These are phyloP conservation scores for Aquanectria penicillioides DNA, from an alignment of 2,329 filamentous ascomycete genomes.

Conservation along the genomic window DNA sequence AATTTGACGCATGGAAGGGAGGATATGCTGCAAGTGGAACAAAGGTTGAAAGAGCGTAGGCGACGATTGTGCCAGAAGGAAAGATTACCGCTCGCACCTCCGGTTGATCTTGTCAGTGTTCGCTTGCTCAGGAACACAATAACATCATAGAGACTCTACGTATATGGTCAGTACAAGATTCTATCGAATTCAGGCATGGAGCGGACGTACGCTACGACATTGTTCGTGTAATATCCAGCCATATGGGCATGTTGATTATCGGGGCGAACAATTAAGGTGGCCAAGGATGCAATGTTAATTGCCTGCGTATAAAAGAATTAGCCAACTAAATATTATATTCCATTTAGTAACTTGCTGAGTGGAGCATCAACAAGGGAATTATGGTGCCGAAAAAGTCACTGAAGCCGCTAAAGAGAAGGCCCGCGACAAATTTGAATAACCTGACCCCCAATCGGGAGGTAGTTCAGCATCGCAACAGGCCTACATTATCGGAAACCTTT, in stretches of 20 bases:
- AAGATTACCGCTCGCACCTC: conserved; percentile 2
- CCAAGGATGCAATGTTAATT: conserved; percentile 19
- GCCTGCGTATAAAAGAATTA: background rate
- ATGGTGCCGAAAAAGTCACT: conserved; percentile 19
- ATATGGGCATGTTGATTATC: conserved; percentile 17
- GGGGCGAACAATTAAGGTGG: conserved; percentile 18
- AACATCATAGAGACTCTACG: conserved; percentile 6
- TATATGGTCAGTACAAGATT: background rate
- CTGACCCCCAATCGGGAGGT: conserved; percentile 18
- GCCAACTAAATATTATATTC: no score
- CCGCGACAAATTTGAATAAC: conserved; percentile 11
- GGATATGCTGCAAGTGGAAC: conserved; percentile 4
- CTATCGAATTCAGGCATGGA: background rate
- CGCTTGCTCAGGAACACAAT: conserved; percentile 3
- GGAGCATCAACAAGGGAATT: conserved; percentile 11
- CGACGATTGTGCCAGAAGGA: background rate
- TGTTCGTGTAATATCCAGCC: conserved; percentile 25
- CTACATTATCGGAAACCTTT: background rate
- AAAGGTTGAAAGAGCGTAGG: background rate
- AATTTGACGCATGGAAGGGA: background rate
- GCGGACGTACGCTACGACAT: conserved; percentile 16
- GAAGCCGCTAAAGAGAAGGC: conserved; percentile 13
- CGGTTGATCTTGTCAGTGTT: background rate
- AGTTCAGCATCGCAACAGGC: conserved; percentile 25
- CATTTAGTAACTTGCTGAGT: conserved; percentile 17